Conservation (phyloP, 116 monocot species). For the Trichopus zeylanicus region DNA sequence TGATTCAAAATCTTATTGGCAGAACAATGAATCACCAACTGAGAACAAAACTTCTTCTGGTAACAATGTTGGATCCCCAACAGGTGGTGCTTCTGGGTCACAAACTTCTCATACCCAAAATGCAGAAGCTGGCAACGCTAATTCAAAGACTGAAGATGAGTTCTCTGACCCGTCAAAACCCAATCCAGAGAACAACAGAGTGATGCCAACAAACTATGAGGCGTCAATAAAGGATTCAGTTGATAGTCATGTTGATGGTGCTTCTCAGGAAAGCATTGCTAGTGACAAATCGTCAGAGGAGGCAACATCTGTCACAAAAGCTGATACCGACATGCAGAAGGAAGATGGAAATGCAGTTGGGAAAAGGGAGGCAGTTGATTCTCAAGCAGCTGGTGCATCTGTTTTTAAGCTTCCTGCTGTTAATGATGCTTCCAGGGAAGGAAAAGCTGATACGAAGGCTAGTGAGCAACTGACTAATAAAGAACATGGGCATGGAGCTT, state of each 20-base stretch:
- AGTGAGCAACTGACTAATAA: background rate
- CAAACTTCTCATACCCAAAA: background rate
- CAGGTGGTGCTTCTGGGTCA: background rate
- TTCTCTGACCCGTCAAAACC: background rate
- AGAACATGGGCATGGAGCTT: background rate
- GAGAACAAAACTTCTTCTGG: background rate
- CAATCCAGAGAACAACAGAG: background rate
- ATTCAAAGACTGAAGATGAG: background rate
- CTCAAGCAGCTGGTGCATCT: background rate
- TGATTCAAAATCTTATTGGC: background rate
- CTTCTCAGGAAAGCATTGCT: background rate
- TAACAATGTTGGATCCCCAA: background rate
- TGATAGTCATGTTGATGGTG: background rate
- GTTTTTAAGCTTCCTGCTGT: background rate
- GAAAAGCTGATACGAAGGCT: background rate
- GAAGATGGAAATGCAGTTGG: background rate
- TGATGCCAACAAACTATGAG: constrained; percentile 4
- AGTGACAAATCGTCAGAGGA: background rate
- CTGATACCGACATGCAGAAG: background rate
- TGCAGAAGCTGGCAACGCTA: background rate
- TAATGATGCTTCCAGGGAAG: background rate
- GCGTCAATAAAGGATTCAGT: constrained; percentile 1
- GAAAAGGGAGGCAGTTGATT: background rate
- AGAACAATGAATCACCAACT: background rate
- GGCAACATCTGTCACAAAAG: background rate